These are phyloP conservation scores for Thielaviopsis musarum DNA, from an alignment of 2,329 filamentous ascomycete genomes.

Conservation along the genomic window DNA sequence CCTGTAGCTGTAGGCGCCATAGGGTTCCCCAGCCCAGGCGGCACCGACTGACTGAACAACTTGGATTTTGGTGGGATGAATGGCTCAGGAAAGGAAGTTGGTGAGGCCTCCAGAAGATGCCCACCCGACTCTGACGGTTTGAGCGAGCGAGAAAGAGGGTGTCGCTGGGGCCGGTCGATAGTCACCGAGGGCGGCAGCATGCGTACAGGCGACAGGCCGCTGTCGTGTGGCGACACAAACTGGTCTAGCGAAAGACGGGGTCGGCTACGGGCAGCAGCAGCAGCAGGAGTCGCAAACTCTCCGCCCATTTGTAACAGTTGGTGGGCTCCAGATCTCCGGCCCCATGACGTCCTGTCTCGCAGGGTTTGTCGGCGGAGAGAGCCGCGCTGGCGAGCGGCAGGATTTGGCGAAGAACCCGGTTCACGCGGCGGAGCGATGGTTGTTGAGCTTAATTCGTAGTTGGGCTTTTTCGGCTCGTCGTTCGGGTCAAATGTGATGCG, in stretches of 20 bases:
- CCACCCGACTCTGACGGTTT: constrained; percentile 77
- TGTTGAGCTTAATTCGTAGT: constrained; percentile 36
- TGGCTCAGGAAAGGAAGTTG: constrained; percentile 11
- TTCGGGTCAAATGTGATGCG: constrained; percentile 18
- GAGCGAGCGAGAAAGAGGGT: constrained; percentile 73
- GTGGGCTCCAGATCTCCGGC: constrained; percentile 39
- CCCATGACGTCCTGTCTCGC: constrained; percentile 50
- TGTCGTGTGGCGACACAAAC: constrained; percentile 44
- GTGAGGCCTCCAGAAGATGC: constrained; percentile 56
- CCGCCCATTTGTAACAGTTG: constrained; percentile 28
- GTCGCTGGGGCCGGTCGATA: constrained; percentile 38
- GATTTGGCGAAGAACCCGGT: constrained; percentile 26
- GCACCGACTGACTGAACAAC: constrained; percentile 13
- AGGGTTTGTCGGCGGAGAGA: constrained; percentile 76
- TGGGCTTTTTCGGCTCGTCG: constrained; percentile 22
- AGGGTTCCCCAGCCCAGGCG: constrained; percentile 5
- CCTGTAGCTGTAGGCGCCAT: constrained; percentile 3
- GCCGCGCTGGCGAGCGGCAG: constrained; percentile 50
- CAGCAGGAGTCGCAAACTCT: constrained; percentile 34
- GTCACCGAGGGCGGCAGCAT: constrained; percentile 22
- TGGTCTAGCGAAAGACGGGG: constrained; percentile 67
- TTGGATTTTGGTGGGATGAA: constrained; percentile 21
- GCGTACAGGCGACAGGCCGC: constrained; percentile 34
- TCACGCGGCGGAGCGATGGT: constrained; percentile 22
- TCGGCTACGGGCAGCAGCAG: constrained; percentile 37